Conservation (phyloP, 176 grass and related monocot species). For the Hsuehochloa calcarea region DNA sequence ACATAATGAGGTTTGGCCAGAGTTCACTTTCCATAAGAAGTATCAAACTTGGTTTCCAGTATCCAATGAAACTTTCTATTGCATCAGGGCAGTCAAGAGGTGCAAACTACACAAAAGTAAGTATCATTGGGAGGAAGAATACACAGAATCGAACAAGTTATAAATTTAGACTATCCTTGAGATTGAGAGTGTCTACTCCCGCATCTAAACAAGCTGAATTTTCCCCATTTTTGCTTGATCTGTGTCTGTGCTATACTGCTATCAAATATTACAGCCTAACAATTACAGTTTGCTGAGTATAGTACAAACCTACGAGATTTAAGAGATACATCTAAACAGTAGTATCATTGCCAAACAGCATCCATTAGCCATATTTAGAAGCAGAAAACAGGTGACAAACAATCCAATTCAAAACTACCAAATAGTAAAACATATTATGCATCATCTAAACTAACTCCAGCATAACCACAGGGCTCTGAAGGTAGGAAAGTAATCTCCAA, state of each 20-base stretch:
- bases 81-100: slow-evolving; percentile 72
- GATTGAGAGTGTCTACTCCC: not conserved
- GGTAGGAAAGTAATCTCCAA: not conserved
- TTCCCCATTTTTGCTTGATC: not conserved
- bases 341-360: not conserved
- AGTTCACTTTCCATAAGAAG: slow-evolving; percentile 96
- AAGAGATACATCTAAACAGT: not conserved
- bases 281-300: not conserved
- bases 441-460: not conserved
- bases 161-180: not conserved
- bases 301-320: not conserved
- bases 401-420: not conserved
- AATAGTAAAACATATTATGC: not conserved
- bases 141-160: not conserved
- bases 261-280: not conserved
- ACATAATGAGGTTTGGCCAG: slow-evolving; percentile 93
- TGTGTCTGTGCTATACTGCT: not conserved
- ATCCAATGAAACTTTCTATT: slow-evolving; percentile 62
- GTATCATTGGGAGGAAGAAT: not conserved
- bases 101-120: slow-evolving; percentile 52
- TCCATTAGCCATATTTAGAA: not conserved
- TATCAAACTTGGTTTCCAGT: slow-evolving; percentile 74
- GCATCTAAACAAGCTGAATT: not conserved
- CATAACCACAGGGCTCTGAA: not conserved
- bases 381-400: not conserved